Evolutionary conservation across 306 rosid genomes (phyloP).

Genomic region (Quercus gilva): DNA sequence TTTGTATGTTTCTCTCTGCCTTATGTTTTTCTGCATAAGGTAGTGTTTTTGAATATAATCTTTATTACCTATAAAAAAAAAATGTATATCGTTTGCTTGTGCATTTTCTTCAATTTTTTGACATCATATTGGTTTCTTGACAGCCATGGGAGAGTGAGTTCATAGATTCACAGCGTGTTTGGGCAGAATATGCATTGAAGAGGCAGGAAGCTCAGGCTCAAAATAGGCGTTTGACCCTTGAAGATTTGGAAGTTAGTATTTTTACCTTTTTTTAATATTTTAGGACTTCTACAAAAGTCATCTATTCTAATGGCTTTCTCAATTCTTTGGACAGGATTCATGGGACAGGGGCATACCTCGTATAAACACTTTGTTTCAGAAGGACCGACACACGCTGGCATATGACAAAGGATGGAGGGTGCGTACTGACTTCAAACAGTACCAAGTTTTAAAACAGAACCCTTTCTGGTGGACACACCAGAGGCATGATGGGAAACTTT

Average conservation of each 20-base stretch:
- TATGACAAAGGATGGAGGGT: conserved; percentile 99
- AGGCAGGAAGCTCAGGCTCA: conserved; percentile 99
- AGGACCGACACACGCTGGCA: conserved; percentile 96
- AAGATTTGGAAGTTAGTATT: conserved; percentile 87
- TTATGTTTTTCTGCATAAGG: too few relatives aligned
- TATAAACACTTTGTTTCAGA: conserved; percentile 96
- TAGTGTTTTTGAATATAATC: too few relatives aligned
- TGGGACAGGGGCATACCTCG: conserved; percentile 99
- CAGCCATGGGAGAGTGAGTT: conserved; percentile 99
- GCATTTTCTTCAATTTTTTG: neutral
- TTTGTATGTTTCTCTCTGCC: too few relatives aligned
- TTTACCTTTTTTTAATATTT: neutral
- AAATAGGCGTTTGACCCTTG: conserved; percentile 94
- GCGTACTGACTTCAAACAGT: conserved; percentile 97
- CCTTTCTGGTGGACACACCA: conserved; percentile 99
- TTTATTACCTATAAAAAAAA: too few relatives aligned
- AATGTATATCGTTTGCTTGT: neutral
- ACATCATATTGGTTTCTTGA: conserved; percentile 17
- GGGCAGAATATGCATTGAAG: conserved; percentile 99
- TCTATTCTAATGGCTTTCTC: neutral
- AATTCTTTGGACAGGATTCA: conserved; percentile 66
- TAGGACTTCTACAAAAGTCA: neutral
- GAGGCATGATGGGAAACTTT: conserved; percentile 94
- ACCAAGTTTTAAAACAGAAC: conserved; percentile 94
- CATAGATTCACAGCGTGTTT: conserved; percentile 96